Base-by-base conservation (phyloP, 768 basidiomycete genomes). In the Amanita rubescens region DNA sequence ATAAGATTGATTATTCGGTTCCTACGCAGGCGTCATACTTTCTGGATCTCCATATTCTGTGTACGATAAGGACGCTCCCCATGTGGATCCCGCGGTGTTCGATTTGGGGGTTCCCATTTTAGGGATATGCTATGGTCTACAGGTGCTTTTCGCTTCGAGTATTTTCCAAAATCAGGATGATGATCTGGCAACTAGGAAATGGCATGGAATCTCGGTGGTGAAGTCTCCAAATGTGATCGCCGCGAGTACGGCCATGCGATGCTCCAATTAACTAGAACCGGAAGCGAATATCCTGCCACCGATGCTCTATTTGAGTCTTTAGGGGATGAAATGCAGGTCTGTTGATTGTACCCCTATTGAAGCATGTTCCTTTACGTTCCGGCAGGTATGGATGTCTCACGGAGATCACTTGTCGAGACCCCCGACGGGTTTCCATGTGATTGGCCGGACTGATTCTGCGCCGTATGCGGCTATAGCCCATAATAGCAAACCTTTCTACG, bases 321-420 rank as follows among this genome's bases (percentile, higher is more conserved):
- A 3, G 90, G 89, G n/a, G 81, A 87, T 19, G 86, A 91, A 60
- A 83, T 96, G 77, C 87, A 91, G 78, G 94, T 91, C 60, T 39
- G 73, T 59, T 49, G 25, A 25, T 12, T 50, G 35, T 17, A 32
- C 17, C 38, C 17, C 41, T 24, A 38, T 25, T 30, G 17, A 63
- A 57, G 35, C 12, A 50, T 14, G 11, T 35, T 19, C 34, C 25
- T 51, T 44, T 11, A 22, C 32, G 27, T 55, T 14, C 37, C 22
- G 4, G 48, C 9, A 98, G 95, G 95, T 98, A 47, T 98, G 96
- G 96, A 98, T 98, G 96, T 97, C 95, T 15, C 96, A 99, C 65
- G 94, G 94, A 10, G 96, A 98, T 69, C 92, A 95, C 59, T 78
- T 98, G 32, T 87, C 84, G 24, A 80, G 76, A 46, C 79, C 87